Conservation (phyloP, 495 filamentous ascomycete genomes). For the Neurospora sp. region DNA sequence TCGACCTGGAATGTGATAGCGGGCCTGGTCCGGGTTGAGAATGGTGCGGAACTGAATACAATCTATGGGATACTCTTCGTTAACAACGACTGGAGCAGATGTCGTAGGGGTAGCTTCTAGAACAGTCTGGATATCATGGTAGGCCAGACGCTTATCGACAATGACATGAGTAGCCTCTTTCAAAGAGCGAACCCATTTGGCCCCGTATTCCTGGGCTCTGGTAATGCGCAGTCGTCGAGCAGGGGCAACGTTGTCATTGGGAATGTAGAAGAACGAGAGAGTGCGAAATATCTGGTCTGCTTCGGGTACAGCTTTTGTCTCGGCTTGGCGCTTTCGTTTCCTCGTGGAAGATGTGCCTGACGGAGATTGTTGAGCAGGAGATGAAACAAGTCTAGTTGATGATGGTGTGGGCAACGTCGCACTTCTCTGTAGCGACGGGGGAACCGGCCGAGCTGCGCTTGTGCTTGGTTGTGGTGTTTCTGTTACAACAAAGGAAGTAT, state of each 20-base stretch:
- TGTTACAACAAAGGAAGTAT: slow-evolving; percentile 7
- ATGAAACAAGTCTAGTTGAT: background rate
- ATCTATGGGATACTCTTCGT: slow-evolving; percentile 69
- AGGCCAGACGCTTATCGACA: slow-evolving; percentile 61
- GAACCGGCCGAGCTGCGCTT: slow-evolving; percentile 3
- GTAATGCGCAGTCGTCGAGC: slow-evolving; percentile 59
- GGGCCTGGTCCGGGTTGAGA: slow-evolving; percentile 45
- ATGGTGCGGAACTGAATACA: slow-evolving; percentile 56
- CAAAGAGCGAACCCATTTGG: slow-evolving; percentile 31
- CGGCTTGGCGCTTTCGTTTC: slow-evolving; percentile 41
- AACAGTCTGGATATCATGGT: slow-evolving; percentile 52
- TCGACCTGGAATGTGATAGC: slow-evolving; percentile 47
- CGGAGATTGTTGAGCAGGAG: slow-evolving; percentile 10
- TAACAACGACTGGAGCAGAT: slow-evolving; percentile 45
- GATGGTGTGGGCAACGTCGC: slow-evolving; percentile 12
- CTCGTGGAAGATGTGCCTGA: slow-evolving; percentile 15
- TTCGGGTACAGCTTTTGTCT: slow-evolving; percentile 41
- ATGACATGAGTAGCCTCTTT: slow-evolving; percentile 59
- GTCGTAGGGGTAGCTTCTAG: slow-evolving; percentile 43
- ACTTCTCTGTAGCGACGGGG: slow-evolving; percentile 12
- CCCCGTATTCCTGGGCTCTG: slow-evolving; percentile 69
- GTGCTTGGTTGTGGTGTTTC: slow-evolving; percentile 17
- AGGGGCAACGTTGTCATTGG: slow-evolving; percentile 61
- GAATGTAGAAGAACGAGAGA: slow-evolving; percentile 67
- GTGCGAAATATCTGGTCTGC: slow-evolving; percentile 55